Base-by-base conservation (phyloP, 257 asterid genomes). In the Coffea canephora region DNA sequence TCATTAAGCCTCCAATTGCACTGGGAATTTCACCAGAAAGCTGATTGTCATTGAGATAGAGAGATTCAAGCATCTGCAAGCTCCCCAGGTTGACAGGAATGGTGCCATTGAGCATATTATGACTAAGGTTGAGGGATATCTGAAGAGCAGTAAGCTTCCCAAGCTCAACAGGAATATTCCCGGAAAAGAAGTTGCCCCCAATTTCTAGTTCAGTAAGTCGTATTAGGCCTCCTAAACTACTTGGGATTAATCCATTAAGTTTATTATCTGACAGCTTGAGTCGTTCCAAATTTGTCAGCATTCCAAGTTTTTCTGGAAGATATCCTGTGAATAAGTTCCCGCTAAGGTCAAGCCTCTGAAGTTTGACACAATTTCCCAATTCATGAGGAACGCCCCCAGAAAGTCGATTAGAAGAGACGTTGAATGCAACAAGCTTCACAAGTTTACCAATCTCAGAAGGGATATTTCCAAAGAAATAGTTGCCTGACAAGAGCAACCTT, bases 291-390 rank as follows among this genome's bases (percentile, higher is more conserved):
- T 94, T 94, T 84, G 91, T 92, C 4, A 94, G 84, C 89, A 75
- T 77, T 31, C 98, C 98, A 16, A 94, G 83, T 57, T 87, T 81
- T 18, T 85, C 86, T 0, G 98, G 95, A 69, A 94, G 78, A n/a
- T 80, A 73, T 69, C 96, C 92, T 5, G 88, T 67, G 55, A 94
- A 94, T 82, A 59, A 80, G 52, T 94, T 94, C 41, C 88, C 83
- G 73, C 98, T 92, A 59, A 94, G 94, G 83, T 94, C 98, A 84
- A 94, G 96, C 85, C 97, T 82, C 76, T 94, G 97, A 55, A 94
- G 95, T 87, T 86, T 94, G 19, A 84, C 39, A 76, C 98, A 94
- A 62, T 86, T 82, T 9, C 97, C 96, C 83, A 94, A 81, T 87
- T 92, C 95, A 69, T 72, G 88, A 71, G 97, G 97, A 27, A 94